Evolutionary conservation across 202 grass and related monocot genomes (phyloP).

Genomic region (Musa balbisiana): DNA sequence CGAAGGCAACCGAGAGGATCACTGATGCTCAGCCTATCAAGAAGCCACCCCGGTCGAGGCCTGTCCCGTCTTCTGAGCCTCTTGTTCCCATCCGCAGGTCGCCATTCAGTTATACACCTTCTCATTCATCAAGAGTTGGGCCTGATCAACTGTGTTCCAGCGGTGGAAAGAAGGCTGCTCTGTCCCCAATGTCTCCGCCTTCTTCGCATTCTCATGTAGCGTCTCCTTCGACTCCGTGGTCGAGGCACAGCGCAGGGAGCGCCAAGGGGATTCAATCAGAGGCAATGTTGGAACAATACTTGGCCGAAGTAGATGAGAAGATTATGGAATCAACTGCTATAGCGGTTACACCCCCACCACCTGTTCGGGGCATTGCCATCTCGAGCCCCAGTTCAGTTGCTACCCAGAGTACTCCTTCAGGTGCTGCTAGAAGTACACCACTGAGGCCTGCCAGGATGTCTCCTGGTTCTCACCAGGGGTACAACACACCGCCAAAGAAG

Average conservation of each 20-base stretch:
- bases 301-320: constrained; percentile 62
- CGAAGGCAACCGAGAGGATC: constrained; percentile 15
- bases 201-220: constrained; percentile 39
- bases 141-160: constrained; percentile 49
- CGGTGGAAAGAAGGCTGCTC: constrained; percentile 40
- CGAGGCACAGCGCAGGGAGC: constrained; percentile 59
- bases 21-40: constrained; percentile 38
- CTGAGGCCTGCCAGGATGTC: constrained; percentile 90
- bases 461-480: constrained; percentile 74
- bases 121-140: constrained; percentile 33
- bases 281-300: constrained; percentile 70
- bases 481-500: constrained; percentile 74
- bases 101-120: constrained; percentile 69
- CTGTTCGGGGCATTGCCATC: constrained; percentile 45
- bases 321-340: constrained; percentile 46
- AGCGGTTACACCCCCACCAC: constrained; percentile 42
- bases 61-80: constrained; percentile 49
- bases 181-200: constrained; percentile 57
- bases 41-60: constrained; percentile 67
- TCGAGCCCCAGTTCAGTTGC: constrained; percentile 57
- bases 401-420: constrained; percentile 52
- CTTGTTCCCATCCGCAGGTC: constrained; percentile 72
- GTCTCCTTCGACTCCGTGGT: constrained; percentile 86
- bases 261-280: constrained; percentile 86
- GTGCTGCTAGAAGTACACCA: constrained; percentile 64